Conservation (phyloP, 2,329 filamentous ascomycete genomes). For the Zopfia rhizophila region DNA sequence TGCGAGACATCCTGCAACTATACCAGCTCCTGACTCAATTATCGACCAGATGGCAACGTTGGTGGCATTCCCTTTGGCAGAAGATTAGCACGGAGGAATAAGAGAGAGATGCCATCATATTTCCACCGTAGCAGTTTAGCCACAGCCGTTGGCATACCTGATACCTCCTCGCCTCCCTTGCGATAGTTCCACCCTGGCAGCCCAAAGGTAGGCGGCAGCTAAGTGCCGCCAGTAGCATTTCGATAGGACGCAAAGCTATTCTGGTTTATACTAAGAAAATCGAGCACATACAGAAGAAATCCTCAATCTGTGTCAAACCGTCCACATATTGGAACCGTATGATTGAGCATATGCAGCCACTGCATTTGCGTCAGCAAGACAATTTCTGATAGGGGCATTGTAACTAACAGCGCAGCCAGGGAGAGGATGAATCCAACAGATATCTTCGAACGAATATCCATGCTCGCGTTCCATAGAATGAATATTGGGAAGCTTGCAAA, state of each 20-base stretch:
- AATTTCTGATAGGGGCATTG: background rate
- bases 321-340: constrained; percentile 62
- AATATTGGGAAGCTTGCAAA: constrained; percentile 52
- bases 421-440: constrained; percentile 65
- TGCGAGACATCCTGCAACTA: constrained; percentile 62
- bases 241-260: too few species aligned
- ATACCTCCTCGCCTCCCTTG: too few species aligned
- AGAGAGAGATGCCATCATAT: background rate
- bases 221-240: too few species aligned
- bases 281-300: constrained; percentile 54
- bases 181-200: too few species aligned
- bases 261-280: background rate
- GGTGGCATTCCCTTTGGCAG: constrained; percentile 51
- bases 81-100: constrained; percentile 13
- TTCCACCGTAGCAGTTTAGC: too few species aligned
- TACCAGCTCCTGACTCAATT: constrained; percentile 50
- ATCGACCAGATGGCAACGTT: constrained; percentile 57
- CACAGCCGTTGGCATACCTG: too few species aligned
- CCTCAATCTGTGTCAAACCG: constrained; percentile 53
- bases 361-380: constrained; percentile 27
- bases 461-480: constrained; percentile 66
- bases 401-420: constrained; percentile 52
- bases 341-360: constrained; percentile 65
- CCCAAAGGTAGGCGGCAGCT: too few species aligned
- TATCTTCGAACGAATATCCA: constrained; percentile 63